Base-by-base conservation (phyloP, 2,329 filamentous ascomycete species). In the Ascochyta lentis region DNA sequence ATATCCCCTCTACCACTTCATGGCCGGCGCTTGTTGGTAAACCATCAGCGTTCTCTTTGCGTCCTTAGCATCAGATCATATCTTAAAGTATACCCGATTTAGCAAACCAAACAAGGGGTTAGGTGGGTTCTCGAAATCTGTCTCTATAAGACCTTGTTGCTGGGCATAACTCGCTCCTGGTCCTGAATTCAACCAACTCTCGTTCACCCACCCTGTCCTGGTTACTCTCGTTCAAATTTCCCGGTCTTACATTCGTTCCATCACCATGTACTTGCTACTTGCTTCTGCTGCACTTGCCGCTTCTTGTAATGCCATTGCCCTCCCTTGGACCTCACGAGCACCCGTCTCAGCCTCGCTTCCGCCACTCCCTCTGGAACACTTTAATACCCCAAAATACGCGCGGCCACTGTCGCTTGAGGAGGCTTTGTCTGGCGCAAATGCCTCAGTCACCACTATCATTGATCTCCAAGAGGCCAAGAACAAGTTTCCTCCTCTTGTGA, bases 371-470 rank as follows among this genome's bases (percentile, higher is more conserved):
- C 41, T 56, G 1, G 38, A 16, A 4, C 37, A 56, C 24, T 56
- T 42, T 15, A 22, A 52, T 13, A 56, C 54, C n/a, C 47, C 47
- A 1, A 56, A 56, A 29, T 56, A 43, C 29, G 54, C 54, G 37
- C 47, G 48, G 4, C 47, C 42, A 10, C 43, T 56, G 9, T 41
- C 47, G 6, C 48, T 56, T 16, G 54, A 51, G 1, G 23, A 52
- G 29, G 54, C 54, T 1, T 22, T 56, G 24, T 50, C 47, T 3
- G 54, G 54, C 8, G 35, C 13, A 2, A 56, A 56, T n/a, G 54
- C 54, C 33, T 47, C 54, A 2, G 48, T 56, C 37, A 56, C 54
- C 3, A 56, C 54, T 6, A 56, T 56, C 23, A 1, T 15, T 13
- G 54, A 47, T 24, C 42, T 56, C 13, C 24, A 37, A 29, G 48